Conservation (phyloP, 2,329 filamentous ascomycete genomes). For the Aspergillus sergii region DNA sequence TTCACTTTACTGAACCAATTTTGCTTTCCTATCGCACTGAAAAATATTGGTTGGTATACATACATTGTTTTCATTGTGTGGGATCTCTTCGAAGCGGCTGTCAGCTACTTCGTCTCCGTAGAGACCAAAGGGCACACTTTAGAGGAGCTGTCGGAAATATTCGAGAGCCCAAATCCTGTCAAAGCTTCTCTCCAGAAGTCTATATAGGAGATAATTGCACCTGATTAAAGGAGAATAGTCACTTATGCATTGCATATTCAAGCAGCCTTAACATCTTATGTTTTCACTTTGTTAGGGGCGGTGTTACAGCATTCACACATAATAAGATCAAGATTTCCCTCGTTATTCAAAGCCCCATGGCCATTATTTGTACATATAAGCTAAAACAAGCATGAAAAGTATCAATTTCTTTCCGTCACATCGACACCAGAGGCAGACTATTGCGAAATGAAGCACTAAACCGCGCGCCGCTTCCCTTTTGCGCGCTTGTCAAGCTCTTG, state of each 20-base stretch:
- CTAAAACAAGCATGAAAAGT: rapidly evolving
- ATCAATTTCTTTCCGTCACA: not conserved
- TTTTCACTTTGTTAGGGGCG: not conserved
- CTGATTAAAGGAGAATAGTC: not conserved
- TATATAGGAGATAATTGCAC: not conserved
- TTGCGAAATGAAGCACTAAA: not conserved
- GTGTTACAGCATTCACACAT: too few relatives aligned
- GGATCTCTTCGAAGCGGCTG: conserved; percentile 29
- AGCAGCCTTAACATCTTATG: not conserved
- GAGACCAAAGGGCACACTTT: conserved; percentile 57
- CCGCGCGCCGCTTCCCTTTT: not conserved
- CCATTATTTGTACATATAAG: rapidly evolving
- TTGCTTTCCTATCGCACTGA: conserved; percentile 51
- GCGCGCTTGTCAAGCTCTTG: not conserved
- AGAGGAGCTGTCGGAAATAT: conserved; percentile 55
- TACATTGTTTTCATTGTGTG: conserved; percentile 53
- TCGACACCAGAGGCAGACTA: not conserved
- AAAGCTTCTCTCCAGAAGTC: conserved; percentile 47
- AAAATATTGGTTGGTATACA: conserved; percentile 56
- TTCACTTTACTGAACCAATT: conserved; percentile 52
- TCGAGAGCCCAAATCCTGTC: conserved; percentile 54
- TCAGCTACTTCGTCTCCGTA: conserved; percentile 51
- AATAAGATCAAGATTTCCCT: not conserved
- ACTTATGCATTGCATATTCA: rapidly evolving
- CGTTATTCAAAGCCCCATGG: rapidly evolving